Percentiles rank a stretch among this genome's conserved stretches.
These are phyloP conservation scores for Leucosporidium creatinivorum DNA, from an alignment of 768 basidiomycete species.

Conservation along the genomic window DNA sequence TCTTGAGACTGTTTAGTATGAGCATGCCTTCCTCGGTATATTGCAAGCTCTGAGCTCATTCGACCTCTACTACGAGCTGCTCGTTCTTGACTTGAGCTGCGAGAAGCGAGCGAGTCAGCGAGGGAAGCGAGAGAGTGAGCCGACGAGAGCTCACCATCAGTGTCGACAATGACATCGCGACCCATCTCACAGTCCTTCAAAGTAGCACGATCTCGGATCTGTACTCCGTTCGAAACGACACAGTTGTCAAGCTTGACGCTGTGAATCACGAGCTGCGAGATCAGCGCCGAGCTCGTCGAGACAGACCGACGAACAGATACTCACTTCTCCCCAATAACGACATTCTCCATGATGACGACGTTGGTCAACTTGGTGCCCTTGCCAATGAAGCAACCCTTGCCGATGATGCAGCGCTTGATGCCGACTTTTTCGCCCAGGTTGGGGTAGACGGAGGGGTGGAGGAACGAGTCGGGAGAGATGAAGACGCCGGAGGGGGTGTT, in stretches of 20 bases:
- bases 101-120: not conserved
- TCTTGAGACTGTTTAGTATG: too few relatives aligned
- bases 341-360: conserved; percentile 27
- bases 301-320: not conserved
- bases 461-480: conserved; percentile 31
- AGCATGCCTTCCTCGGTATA: not conserved
- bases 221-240: conserved; percentile 30
- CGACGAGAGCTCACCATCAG: conserved; percentile 14
- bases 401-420: conserved; percentile 32
- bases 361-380: conserved; percentile 26
- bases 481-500: conserved; percentile 25
- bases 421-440: conserved; percentile 29
- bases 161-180: conserved; percentile 25
- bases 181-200: conserved; percentile 34
- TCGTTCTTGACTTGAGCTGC: conserved; percentile 32
- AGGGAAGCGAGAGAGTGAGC: fast-evolving
- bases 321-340: conserved; percentile 30
- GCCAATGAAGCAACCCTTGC: conserved; percentile 10
- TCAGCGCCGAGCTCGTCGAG: not conserved
- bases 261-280: not conserved
- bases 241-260: conserved; percentile 34
- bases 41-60: not conserved
- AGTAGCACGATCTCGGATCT: conserved; percentile 17
- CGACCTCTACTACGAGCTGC: conserved; percentile 24
- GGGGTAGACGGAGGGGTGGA: conserved; percentile 20